Evolutionary conservation across 768 basidiomycete species (phyloP).

Genomic region (Pulveroboletus sp.): DNA sequence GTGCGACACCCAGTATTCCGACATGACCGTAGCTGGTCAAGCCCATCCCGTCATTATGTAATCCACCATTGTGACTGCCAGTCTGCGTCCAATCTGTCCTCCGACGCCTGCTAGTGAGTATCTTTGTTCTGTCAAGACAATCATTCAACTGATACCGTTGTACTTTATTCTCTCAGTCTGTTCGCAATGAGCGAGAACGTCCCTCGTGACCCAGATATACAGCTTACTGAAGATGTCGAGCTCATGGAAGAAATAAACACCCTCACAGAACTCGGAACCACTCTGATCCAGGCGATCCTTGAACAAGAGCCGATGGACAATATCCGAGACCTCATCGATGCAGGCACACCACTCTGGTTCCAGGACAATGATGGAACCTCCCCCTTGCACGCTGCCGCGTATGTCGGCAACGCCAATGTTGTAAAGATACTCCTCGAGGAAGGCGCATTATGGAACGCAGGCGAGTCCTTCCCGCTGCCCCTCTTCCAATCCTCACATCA

Average conservation of each 20-base stretch:
- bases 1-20: constrained; percentile 71
- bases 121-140: background rate
- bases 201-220: constrained; percentile 1
- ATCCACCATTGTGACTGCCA: background rate
- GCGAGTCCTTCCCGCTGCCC: constrained; percentile 35
- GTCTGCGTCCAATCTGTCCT: background rate
- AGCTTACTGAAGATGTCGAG: constrained; percentile 23
- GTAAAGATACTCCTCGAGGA: constrained; percentile 64
- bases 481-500: background rate
- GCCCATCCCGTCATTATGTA: constrained; percentile 11
- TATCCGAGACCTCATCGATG: constrained; percentile 49
- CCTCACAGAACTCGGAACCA: constrained; percentile 53
- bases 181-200: constrained; percentile 12
- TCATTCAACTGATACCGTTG: background rate
- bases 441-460: constrained; percentile 90
- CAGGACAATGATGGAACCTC: constrained; percentile 84
- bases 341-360: constrained; percentile 84
- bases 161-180: too few species aligned
- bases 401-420: constrained; percentile 59
- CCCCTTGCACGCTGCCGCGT: constrained; percentile 82
- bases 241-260: constrained; percentile 38
- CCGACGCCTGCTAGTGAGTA: constrained; percentile 1
- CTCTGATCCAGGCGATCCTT: constrained; percentile 57
- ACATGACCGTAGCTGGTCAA: constrained; percentile 5
- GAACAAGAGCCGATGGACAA: constrained; percentile 38